Evolutionary conservation across 148 eudicot species (phyloP), one percentile per base, ranked within the genome.

Genomic region (Chenopodium quinoa): DNA sequence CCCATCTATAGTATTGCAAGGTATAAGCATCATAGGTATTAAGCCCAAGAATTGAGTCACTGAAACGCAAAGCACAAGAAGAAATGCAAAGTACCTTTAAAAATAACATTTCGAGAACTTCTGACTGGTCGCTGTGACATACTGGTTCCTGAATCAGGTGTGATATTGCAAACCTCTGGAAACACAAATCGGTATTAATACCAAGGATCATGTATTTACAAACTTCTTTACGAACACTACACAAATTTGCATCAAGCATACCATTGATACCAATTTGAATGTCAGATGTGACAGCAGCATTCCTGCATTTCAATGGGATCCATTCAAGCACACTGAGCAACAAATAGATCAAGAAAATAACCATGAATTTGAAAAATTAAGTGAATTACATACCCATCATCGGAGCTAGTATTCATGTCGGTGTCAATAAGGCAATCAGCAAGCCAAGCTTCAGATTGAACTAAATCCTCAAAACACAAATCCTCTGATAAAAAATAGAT

Each of bases 391-490:
- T 89, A 93, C 98, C 82, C 82, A 52, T 93, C 93, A 78, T 89
- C 92, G 47, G 87, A 84, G 83, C 90, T 88, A 82, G 88, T 78
- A 54, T 89, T 88, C 93, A 90, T 90, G 81, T 90, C 92, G 32
- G 90, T 72, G 82, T 93, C 92, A 67, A 86, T 90, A 23, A 95
- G 86, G 89, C 99, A 95, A 82, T 93, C 92, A 25, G 95, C 92
- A 79, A 93, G 88, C 99, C 99, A 95, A 27, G 91, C 92, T 75
- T 93, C 97, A 78, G 97, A 85, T 70, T 89, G 88, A 77, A 88
- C 91, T 86, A 92, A 87, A 75, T 86, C 88, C 82, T 89, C 97
- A 17, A 86, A 73, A 71, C 90, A 87, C 8, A 87, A 79, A 77
- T 86, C 90, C 31, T 87, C 99, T 90, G 89, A 73, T 44, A 84